Conservation (phyloP, 2,329 filamentous ascomycete genomes). For the Helotiales sp. region DNA sequence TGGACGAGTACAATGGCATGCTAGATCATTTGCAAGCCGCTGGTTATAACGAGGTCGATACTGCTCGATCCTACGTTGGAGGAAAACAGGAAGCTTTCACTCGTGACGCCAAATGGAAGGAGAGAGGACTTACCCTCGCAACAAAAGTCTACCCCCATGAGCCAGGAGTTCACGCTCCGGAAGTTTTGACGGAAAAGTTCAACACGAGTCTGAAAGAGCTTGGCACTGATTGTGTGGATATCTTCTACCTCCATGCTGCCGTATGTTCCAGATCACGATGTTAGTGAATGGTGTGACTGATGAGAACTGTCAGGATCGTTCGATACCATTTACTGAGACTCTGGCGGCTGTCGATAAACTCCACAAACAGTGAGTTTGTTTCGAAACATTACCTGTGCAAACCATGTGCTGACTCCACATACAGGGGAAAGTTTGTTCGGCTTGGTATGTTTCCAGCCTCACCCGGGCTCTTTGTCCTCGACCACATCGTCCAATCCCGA, state of each 20-base stretch:
- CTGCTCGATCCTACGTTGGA: conserved; percentile 71
- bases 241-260: conserved; percentile 75
- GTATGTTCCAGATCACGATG: conserved; percentile 14
- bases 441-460: conserved; percentile 49
- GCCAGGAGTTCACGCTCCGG: conserved; percentile 60
- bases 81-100: conserved; percentile 80
- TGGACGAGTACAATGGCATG: conserved; percentile 66
- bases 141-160: conserved; percentile 73
- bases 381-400: not conserved
- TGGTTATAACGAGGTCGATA: conserved; percentile 85
- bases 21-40: conserved; percentile 76
- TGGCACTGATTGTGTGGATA: conserved; percentile 72
- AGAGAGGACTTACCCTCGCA: conserved; percentile 73
- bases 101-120: conserved; percentile 72
- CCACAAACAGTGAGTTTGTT: conserved; percentile 57
- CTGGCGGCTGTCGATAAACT: conserved; percentile 76
- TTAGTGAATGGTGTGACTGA: not conserved
- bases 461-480: too few species aligned
- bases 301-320: conserved; percentile 47
- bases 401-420: not conserved
- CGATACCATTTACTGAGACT: conserved; percentile 76
- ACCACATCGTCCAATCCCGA: too few species aligned
- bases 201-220: conserved; percentile 71
- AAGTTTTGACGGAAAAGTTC: conserved; percentile 63
- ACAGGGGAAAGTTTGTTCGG: conserved; percentile 72